These are phyloP conservation scores for Thalia dealbata DNA, from an alignment of 176 grass and related monocot genomes.

Conservation along the genomic window DNA sequence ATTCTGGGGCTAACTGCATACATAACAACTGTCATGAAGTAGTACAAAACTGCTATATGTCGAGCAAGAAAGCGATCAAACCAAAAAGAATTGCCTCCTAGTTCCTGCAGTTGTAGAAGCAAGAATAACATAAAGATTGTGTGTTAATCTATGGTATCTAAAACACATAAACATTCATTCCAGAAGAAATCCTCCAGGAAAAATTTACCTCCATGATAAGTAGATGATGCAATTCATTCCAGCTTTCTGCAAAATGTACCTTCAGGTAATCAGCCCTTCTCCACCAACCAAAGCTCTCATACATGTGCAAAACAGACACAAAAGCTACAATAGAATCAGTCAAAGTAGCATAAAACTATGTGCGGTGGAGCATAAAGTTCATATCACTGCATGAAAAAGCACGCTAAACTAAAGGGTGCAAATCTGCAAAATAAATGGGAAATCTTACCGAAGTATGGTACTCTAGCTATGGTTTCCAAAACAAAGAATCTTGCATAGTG, in stretches of 20 bases:
- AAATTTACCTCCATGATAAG: conserved; percentile 78
- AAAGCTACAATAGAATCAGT: conserved; percentile 39
- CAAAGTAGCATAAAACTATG: background rate
- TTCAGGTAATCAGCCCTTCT: conserved; percentile 77
- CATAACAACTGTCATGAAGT: conserved; percentile 77
- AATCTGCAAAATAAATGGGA: background rate
- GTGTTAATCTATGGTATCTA: background rate
- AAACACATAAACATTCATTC: background rate
- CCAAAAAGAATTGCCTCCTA: conserved; percentile 68
- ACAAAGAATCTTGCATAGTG: conserved; percentile 81
- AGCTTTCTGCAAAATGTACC: conserved; percentile 90
- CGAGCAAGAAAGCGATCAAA: conserved; percentile 58
- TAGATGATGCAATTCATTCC: conserved; percentile 87
- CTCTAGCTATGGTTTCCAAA: conserved; percentile 71
- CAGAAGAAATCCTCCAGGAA: background rate
- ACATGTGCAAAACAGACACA: conserved; percentile 85
- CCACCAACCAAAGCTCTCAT: conserved; percentile 89
- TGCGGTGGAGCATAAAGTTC: background rate
- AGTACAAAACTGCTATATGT: conserved; percentile 64
- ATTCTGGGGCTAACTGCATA: conserved; percentile 87
- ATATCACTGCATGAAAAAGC: background rate
- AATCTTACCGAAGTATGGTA: conserved; percentile 63
- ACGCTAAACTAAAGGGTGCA: background rate
- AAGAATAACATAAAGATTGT: background rate
- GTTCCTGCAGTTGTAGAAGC: conserved; percentile 36